Evolutionary conservation across 768 basidiomycete genomes (phyloP), one percentile per base, ranked within the genome.

Genomic region (Ephemerocybe angulata): DNA sequence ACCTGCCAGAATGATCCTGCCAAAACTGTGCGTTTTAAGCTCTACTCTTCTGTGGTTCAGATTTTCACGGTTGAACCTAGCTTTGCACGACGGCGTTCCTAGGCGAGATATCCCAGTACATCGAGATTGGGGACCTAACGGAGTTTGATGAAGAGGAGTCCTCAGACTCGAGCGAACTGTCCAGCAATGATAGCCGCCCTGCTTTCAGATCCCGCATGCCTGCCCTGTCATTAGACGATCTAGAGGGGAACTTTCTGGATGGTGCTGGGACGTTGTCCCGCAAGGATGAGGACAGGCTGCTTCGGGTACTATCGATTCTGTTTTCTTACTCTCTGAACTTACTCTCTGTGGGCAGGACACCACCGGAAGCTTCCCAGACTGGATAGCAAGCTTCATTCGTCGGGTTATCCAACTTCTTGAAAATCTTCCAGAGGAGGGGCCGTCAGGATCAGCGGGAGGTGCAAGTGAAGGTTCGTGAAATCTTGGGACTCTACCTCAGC

Each of bases 381-480:
- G 92, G 92, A 77, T 93, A 6, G 77, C 86, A n/a, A 84, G 77
- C 59, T 90, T 93, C 67, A 77, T 94, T 53, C 82, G 85, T 4
- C 75, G 88, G 43, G 87, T 93, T 10, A 85, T 94, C 30, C 80
- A 87, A 53, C 72, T 94, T 4, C 81, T 93, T 56, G 88, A 91
- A 67, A 93, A 92, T 63, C 75, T 95, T 19, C 91, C 93, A 0
- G 91, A 93, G 55, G 91, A 93, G 68, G 84, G 88, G 48, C 68
- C 79, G 51, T 76, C 82, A 60, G 82, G 83, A 5, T 74, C 79
- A 17, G 81, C 84, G 7, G 84, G 83, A 15, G 84, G 84, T 50
- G 71, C 84, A 57, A 79, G 79, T 29, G 84, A 91, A 84, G 78
- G 86, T 85, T 60, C 44, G 60, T 48, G n/a, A n/a, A n/a, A n/a